A percentile compares a stretch with the other conserved stretches of the same genome.
Evolutionary conservation across 805 yeast genomes (phyloP).

Genomic region (Metschnikowia lachancei): DNA sequence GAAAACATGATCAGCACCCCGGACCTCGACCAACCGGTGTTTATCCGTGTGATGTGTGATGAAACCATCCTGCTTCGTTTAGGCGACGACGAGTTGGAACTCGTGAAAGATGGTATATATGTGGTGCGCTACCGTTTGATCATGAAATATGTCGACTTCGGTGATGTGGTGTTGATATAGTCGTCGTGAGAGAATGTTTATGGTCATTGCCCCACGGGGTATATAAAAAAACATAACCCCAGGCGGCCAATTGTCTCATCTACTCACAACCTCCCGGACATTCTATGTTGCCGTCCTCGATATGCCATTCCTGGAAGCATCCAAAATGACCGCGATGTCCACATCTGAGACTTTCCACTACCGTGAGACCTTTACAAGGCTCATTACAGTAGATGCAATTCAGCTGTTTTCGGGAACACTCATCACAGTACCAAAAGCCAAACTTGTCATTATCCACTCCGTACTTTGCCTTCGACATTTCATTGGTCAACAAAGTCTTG

Average conservation of each 20-base stretch:
- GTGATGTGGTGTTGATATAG: slow-evolving; percentile 39
- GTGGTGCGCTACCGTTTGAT: slow-evolving; percentile 61
- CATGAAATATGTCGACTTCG: slow-evolving; percentile 32
- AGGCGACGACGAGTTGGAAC: slow-evolving; percentile 30
- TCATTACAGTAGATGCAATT: slow-evolving; percentile 77
- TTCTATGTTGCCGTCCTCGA: slow-evolving; percentile 56
- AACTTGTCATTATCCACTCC: slow-evolving; percentile 30
- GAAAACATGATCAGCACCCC: slow-evolving; percentile 79
- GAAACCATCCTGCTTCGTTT: slow-evolving; percentile 27
- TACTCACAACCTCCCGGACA: slow-evolving; percentile 75
- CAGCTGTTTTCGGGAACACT: slow-evolving; percentile 57
- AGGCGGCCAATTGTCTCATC: not conserved
- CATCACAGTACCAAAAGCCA: slow-evolving; percentile 86
- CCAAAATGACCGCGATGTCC: slow-evolving; percentile 87
- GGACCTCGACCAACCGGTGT: slow-evolving; percentile 72
- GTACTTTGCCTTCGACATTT: slow-evolving; percentile 43
- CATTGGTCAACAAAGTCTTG: slow-evolving; percentile 57
- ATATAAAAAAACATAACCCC: too few relatives aligned
- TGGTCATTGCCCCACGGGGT: too few relatives aligned
- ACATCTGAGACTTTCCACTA: slow-evolving; percentile 58
- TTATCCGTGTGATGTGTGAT: slow-evolving; percentile 54
- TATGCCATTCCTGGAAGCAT: slow-evolving; percentile 77
- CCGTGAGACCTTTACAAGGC: slow-evolving; percentile 69
- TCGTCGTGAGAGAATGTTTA: too few relatives aligned
- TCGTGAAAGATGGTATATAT: slow-evolving; percentile 61